Base-by-base conservation (phyloP, 805 yeast species). In the Metschnikowia sp. region DNA sequence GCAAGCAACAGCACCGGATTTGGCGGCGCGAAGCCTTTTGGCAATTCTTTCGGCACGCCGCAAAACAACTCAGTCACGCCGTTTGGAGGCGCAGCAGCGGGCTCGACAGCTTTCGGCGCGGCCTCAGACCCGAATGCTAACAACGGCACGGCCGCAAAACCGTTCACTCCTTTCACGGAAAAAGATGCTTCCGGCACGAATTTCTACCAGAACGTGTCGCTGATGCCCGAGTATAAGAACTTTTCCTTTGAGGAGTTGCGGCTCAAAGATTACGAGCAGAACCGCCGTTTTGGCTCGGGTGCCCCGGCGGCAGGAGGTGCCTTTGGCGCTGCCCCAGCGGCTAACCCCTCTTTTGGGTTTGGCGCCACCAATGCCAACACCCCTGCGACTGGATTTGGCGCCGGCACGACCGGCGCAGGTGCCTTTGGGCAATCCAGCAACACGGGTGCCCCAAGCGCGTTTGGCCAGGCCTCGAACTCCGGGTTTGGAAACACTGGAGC, bases 181-280 rank as follows among this genome's bases (percentile, higher is more conserved):
- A 86, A 85, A 58, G 97, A 91, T 60, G 72, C 82, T 10, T 51
- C 62, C 2, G 78, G 81, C 31, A 83, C 81, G 46, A 65, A 57
- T 44, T 68, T 75, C 42, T 91, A 74, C 68, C 88, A 92, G 65
- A 82, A 82, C 56, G 85, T 94, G 51, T 73, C 87, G 10, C 79
- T 88, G 39, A 91, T 94, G 97, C 96, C 96, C 5, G 96, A 89
- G 65, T 94, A 92, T 63, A 78, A 77, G 57, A 82, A 83, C 56
- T 87, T 66, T 58, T 87, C 96, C 0, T 79, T 83, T 60, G 97
- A 90, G 65, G 99, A 94, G 63, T 78, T 94, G 65, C 79, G 99
- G 62, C 72, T 78, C 56, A 92, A 86, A 64, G 99, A 94, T 68
- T 94, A 94, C 63, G 81, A 82, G 57, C 86, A 82, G 53, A 81